Base-by-base conservation (phyloP, 768 basidiomycete genomes). In the Tricholoma bakamatsutake region DNA sequence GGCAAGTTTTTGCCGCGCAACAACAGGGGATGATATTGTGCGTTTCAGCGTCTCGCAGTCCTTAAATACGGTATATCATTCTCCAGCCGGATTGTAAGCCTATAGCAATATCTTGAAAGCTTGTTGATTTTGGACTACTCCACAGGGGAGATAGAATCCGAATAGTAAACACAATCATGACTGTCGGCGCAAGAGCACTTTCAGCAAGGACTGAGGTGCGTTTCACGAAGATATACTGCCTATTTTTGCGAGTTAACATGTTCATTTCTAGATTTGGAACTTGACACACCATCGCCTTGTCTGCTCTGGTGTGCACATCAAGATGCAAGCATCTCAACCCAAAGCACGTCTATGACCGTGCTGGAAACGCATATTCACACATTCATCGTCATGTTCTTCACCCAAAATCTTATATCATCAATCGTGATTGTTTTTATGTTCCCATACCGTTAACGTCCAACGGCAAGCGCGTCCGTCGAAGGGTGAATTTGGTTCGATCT, bases 291-390 rank as follows among this genome's bases (percentile, higher is more conserved):
- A 75, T 55, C 76, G 80, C 12, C 67, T 85, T 4, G 77, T 81
- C 9, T 78, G 76, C 5, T 82, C 82, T 1, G 82, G 79, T 1
- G 73, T 76, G 1, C 81, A 83, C 47, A 72, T 78, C 53, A 83
- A 81, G 58, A 82, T 83, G 81, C 62, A 68, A 24, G 75, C 81
- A 0, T 79, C 80, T 1, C 53, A 61, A 12, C 62, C 67, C 1
- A 70, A 70, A 45, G 52, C 70, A 2, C 67, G 62, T 37, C 54
- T 72, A 33, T 69, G 42, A 63, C 46, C 10, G 40, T 47, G 27
- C 40, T 17, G 5, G 34, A 21, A 4, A 24, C 10, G 11, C 7
- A 10, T 45, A 45, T 45, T 37, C 35, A 37, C 11, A 13, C 12
- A 37, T 37, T 10, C 12, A 31, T 7, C 31, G 10, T 10, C 2